Percentiles rank a stretch among this genome's conserved stretches.
Conservation (phyloP, 1,139 yeast genomes). For the Kodamaea fungicola region DNA sequence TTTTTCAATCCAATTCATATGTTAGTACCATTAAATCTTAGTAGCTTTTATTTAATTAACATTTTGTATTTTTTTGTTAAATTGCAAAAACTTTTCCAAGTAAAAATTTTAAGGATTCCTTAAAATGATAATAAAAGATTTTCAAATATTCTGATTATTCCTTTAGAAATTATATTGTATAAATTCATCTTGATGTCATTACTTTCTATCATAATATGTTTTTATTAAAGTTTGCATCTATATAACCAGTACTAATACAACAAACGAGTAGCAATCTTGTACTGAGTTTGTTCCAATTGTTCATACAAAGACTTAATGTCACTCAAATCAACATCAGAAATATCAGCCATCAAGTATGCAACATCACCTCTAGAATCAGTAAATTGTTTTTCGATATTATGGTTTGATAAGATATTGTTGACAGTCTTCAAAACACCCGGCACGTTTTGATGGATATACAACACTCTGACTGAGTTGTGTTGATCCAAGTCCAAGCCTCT, state of each 20-base stretch:
- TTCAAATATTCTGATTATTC: too few relatives aligned
- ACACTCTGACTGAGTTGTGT: slow-evolving; percentile 84
- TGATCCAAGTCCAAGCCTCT: slow-evolving; percentile 89
- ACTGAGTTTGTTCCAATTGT: slow-evolving; percentile 85
- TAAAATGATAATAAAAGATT: too few relatives aligned
- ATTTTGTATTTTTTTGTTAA: too few relatives aligned
- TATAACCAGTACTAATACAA: slow-evolving; percentile 50
- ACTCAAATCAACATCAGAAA: slow-evolving; percentile 75
- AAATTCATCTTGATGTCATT: too few relatives aligned
- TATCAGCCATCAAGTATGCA: slow-evolving; percentile 98
- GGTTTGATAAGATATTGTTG: slow-evolving; percentile 89
- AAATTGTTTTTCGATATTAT: slow-evolving; percentile 96
- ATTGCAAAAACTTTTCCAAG: too few relatives aligned
- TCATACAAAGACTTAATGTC: slow-evolving; percentile 85
- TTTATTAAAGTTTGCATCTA: too few relatives aligned
- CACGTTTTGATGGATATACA: slow-evolving; percentile 95
- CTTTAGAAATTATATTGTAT: too few relatives aligned
- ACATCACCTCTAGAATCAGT: slow-evolving; percentile 94
- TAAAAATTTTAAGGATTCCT: too few relatives aligned
- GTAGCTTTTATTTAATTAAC: too few relatives aligned
- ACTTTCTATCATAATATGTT: too few relatives aligned
- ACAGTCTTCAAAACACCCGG: slow-evolving; percentile 99
- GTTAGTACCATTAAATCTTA: too few relatives aligned
- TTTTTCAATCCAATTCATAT: too few relatives aligned
- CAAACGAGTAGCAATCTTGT: slow-evolving; percentile 87